Percentiles rank a stretch among this genome's conserved stretches.
These are phyloP conservation scores for Leptosphaerulina australis DNA, from an alignment of 2,329 filamentous ascomycete species.

Conservation along the genomic window DNA sequence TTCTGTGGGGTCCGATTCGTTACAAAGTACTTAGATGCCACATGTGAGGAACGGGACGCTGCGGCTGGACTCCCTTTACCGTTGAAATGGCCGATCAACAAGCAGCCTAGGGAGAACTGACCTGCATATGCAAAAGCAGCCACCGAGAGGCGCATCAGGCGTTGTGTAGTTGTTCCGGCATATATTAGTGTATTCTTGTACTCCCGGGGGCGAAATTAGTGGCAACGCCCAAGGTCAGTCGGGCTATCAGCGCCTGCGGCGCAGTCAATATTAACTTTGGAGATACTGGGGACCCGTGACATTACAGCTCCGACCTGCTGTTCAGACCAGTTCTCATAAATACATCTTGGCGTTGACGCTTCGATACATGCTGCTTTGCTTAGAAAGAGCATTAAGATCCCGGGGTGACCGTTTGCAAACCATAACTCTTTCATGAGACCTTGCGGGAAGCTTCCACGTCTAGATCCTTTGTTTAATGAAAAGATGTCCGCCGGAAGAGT, in stretches of 20 bases:
- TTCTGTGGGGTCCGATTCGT: slow-evolving; percentile 8
- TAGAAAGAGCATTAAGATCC: neutral
- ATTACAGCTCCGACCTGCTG: neutral
- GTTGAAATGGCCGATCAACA: neutral
- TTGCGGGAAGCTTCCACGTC: neutral
- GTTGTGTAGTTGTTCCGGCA: neutral
- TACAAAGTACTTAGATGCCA: slow-evolving; percentile 6
- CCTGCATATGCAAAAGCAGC: neutral
- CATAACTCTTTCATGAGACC: neutral
- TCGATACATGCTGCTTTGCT: neutral
- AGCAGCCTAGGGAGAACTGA: neutral
- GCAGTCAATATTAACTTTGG: neutral
- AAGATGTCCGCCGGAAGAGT: neutral
- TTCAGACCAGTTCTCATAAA: neutral
- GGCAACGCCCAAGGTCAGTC: neutral
- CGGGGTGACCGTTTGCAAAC: neutral
- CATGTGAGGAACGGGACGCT: slow-evolving; percentile 3
- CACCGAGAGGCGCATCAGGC: neutral
- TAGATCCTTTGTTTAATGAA: slow-evolving; percentile 7
- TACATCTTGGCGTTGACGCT: neutral
- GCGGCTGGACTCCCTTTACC: slow-evolving; percentile 5
- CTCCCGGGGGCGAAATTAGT: neutral
- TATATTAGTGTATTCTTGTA: neutral
- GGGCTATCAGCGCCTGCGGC: neutral
- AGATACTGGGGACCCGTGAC: neutral